Evolutionary conservation across 1,139 yeast species (phyloP), one percentile per base, ranked within the genome.

Genomic region (Lodderomyces pseudojiufengensis): DNA sequence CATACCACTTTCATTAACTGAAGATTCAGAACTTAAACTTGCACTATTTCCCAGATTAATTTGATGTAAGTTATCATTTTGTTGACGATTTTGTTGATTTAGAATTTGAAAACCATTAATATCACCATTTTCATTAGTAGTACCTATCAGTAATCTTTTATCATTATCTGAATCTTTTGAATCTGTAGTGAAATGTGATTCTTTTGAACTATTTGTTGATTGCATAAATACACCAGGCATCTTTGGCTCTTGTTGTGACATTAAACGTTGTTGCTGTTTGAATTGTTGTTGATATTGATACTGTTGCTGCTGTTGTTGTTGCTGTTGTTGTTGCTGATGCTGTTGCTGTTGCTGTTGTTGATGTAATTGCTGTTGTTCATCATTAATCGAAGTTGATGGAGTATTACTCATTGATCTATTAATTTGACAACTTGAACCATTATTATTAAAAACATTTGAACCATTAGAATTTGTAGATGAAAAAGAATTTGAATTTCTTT

Each of bases 301-400:
- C 11, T 25, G 27, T n/a, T 25, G 27, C 27, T 25, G 27, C 27
- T 25, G 9, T 16, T 16, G 35, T 8, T 11, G 3, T 9, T 18
- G 25, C 11, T 10, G 16, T 14, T 25, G 12, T 18, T 25, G 35
- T 11, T n/a, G 25, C 10, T 26, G 35, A 11, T 18, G 24, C n/a
- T n/a, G n/a, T 9, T 16, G 18, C 9, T 21, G 20, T 9, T 20
- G 24, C 5, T 21, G 35, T 3, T 8, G 3, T 20, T 27, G 24
- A 13, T 29, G 21, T 18, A 18, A 7, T 18, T 18, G 20, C 6
- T 18, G 20, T 9, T 38, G 33, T 10, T 42, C 45, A 20, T 42
- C 45, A 33, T 32, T 38, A 11, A 42, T 40, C 9, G 45, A 38
- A 16, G 45, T 42, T 4, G 45, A 38, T 15, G 45, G 45, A 2